Evolutionary conservation across 164 flowering plant species (phyloP), one percentile per base, ranked within the genome.

Genomic region (Magnolia kwangsiensis): DNA sequence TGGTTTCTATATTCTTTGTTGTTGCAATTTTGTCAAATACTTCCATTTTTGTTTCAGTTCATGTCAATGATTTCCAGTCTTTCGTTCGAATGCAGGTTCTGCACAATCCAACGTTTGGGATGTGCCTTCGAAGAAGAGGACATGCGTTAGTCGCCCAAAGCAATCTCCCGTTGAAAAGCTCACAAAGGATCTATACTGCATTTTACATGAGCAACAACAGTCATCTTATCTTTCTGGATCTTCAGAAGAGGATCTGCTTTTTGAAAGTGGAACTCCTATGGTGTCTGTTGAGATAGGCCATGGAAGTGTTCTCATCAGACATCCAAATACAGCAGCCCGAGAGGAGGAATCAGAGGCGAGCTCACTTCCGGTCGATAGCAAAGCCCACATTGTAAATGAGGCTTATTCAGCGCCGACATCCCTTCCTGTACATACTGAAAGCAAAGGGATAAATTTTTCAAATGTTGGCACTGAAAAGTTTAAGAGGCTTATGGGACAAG

Each of bases 291-390:
- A 96, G 87, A 91, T 92, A 78, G 98, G 98, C 58, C 97, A 96
- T 85, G 99, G 99, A 80, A 88, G 95, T 80, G 87, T 94, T 76
- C 95, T 96, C 61, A 90, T 94, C 37, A 86, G 90, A 80, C 94
- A 93, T 81, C 97, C 95, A 8, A 90, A 80, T 74, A 82, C 90
- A 58, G 86, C 82, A 63, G 83, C 83, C 66, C 89, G 91, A 72
- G 99, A 94, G 69, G 98, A 94, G 86, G 99, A 94, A 82, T 94
- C 98, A 69, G 98, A 91, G 82, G 98, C 98, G 76, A 96, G 98
- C 84, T 96, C 99, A 65, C 86, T 94, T 79, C 88, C 97, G 16
- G 82, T 91, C 85, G 94, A 93, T 75, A 84, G 86, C 81, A 92
- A 90, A 78, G 75, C 75, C 50, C 69, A 64, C 69, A 58, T 74